Percentiles rank a stretch among this genome's conserved stretches.
Evolutionary conservation across 371 early-diverging fungal species (phyloP).

Genomic region (Circinella minor): DNA sequence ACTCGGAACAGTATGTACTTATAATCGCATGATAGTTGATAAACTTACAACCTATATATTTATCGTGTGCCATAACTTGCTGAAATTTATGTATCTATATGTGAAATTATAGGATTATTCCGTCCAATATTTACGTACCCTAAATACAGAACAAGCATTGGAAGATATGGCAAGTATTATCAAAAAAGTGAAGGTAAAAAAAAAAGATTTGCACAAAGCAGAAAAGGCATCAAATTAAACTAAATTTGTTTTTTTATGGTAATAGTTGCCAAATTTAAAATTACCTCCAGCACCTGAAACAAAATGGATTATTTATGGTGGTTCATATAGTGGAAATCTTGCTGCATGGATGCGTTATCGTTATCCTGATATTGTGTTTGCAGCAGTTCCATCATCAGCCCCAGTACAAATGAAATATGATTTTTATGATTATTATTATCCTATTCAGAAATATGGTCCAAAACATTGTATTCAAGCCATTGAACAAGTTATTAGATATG

Average conservation of each 20-base stretch:
- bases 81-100: not conserved
- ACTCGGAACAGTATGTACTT: constrained; percentile 51
- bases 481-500: constrained; percentile 40
- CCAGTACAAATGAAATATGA: constrained; percentile 63
- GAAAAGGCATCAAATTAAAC: not conserved
- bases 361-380: constrained; percentile 71
- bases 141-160: constrained; percentile 26
- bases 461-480: constrained; percentile 52
- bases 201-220: not conserved
- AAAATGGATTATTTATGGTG: constrained; percentile 74
- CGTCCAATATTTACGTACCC: constrained; percentile 27
- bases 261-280: constrained; percentile 19
- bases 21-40: not conserved
- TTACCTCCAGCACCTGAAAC: constrained; percentile 38
- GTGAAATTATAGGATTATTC: constrained; percentile 22
- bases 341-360: constrained; percentile 75
- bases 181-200: constrained; percentile 17
- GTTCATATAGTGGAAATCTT: constrained; percentile 75
- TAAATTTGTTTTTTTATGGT: not conserved
- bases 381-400: constrained; percentile 77
- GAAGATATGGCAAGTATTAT: constrained; percentile 26
- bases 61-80: not conserved
- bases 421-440: constrained; percentile 68
- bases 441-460: constrained; percentile 46
- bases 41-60: no score